Conservation (phyloP, 257 asterid species). For the Ophiorrhiza pumila region DNA sequence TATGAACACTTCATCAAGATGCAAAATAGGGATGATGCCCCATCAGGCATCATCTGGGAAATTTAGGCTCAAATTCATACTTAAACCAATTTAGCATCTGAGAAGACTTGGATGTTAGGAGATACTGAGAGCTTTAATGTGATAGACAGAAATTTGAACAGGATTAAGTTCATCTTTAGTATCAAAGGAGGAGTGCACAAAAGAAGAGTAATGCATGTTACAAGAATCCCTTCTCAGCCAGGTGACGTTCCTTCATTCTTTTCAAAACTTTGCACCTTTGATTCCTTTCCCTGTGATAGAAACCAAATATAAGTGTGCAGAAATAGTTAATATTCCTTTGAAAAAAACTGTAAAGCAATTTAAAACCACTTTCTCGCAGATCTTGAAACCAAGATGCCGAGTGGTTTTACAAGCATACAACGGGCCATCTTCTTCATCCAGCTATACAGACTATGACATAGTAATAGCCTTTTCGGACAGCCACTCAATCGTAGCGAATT, state of each 20-base stretch:
- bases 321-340: background rate
- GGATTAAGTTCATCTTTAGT: background rate
- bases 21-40: background rate
- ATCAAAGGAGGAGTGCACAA: background rate
- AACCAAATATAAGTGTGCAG: background rate
- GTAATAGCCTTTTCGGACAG: no score
- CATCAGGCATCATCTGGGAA: no score
- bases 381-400: background rate
- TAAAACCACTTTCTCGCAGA: background rate
- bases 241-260: background rate
- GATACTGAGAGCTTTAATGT: background rate
- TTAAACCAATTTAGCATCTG: background rate
- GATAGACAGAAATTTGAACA: background rate
- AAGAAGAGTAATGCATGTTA: background rate
- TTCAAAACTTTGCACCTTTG: background rate
- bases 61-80: background rate
- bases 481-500: no score
- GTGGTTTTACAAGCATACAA: background rate
- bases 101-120: background rate
- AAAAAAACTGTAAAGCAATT: background rate
- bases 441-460: no score
- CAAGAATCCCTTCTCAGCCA: background rate
- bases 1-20: background rate
- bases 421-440: background rate
- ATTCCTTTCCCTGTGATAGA: background rate